These are phyloP conservation scores for Terana coerulea DNA, from an alignment of 768 basidiomycete species.

Conservation along the genomic window DNA sequence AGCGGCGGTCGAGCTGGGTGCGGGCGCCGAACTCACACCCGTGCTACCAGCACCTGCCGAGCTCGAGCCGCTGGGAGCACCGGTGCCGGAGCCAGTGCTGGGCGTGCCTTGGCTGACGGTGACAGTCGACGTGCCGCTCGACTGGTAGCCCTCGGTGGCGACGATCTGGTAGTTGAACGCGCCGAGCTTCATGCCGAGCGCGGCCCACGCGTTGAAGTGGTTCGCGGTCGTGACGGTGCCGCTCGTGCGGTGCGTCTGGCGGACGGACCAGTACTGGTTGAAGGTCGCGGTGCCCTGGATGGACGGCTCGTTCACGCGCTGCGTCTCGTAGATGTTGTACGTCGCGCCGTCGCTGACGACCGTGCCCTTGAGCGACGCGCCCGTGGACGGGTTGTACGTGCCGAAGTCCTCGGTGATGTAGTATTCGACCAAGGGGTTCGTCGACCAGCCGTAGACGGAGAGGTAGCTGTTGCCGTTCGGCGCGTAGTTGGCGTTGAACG, in stretches of 20 bases:
- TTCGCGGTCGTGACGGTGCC: conserved; percentile 25
- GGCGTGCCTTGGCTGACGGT: conserved; percentile 3
- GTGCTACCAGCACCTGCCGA: not conserved
- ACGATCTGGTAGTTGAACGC: conserved; percentile 42
- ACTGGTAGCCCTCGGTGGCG: conserved; percentile 43
- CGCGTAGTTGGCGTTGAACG: conserved; percentile 33
- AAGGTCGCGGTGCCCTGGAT: conserved; percentile 42
- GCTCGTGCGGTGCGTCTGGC: conserved; percentile 30
- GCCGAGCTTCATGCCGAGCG: conserved; percentile 36
- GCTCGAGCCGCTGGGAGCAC: not conserved
- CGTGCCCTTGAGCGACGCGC: conserved; percentile 31
- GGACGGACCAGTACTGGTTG: conserved; percentile 45
- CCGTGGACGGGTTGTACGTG: conserved; percentile 36
- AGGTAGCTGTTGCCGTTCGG: conserved; percentile 41
- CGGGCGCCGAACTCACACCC: too few species aligned
- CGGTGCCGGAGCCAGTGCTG: not conserved
- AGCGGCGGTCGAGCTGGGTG: not conserved
- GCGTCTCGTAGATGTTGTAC: conserved; percentile 39
- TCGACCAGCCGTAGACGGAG: conserved; percentile 45
- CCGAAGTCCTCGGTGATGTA: conserved; percentile 43
- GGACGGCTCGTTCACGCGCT: conserved; percentile 38
- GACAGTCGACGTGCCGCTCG: conserved; percentile 28
- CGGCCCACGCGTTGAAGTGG: conserved; percentile 43
- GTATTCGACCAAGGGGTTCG: conserved; percentile 44
- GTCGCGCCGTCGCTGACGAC: conserved; percentile 39